Evolutionary conservation across 164 flowering plant species (phyloP).

Genomic region (Nymphaea colorata): DNA sequence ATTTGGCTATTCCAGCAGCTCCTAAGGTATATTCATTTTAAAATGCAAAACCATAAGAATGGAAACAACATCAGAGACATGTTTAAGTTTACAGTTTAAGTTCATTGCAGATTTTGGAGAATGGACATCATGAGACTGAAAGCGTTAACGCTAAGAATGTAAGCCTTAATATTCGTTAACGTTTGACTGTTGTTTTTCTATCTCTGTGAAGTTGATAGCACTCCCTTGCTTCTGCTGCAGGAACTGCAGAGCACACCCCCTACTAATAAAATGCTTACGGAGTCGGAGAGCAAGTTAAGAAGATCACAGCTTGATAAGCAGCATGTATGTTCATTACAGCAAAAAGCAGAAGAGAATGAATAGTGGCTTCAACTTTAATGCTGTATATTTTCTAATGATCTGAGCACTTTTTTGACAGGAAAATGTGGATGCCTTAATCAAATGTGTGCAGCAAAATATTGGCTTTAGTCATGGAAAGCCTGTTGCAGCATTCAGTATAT

Average conservation of each 20-base stretch:
- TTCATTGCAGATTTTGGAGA: constrained; percentile 49
- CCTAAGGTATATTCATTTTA: constrained; percentile 22
- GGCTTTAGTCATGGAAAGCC: constrained; percentile 76
- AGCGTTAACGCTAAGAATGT: constrained; percentile 32
- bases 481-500: constrained; percentile 56
- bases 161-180: constrained; percentile 1
- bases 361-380: background rate
- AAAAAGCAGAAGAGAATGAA: background rate
- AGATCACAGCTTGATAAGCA: constrained; percentile 66
- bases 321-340: constrained; percentile 36
- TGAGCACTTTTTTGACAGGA: constrained; percentile 36
- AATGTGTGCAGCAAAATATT: constrained; percentile 65
- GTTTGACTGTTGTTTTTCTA: background rate
- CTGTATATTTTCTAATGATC: constrained; percentile 2
- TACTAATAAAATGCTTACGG: constrained; percentile 30
- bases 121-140: constrained; percentile 59
- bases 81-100: too few relatives aligned
- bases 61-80: background rate
- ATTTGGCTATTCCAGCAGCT: constrained; percentile 19
- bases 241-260: constrained; percentile 48
- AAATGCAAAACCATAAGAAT: background rate
- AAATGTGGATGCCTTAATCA: constrained; percentile 77
- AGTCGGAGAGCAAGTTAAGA: constrained; percentile 49
- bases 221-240: constrained; percentile 24
- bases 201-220: background rate